These are phyloP conservation scores for Xylariales sp. DNA, from an alignment of 2,329 filamentous ascomycete species.

Conservation along the genomic window DNA sequence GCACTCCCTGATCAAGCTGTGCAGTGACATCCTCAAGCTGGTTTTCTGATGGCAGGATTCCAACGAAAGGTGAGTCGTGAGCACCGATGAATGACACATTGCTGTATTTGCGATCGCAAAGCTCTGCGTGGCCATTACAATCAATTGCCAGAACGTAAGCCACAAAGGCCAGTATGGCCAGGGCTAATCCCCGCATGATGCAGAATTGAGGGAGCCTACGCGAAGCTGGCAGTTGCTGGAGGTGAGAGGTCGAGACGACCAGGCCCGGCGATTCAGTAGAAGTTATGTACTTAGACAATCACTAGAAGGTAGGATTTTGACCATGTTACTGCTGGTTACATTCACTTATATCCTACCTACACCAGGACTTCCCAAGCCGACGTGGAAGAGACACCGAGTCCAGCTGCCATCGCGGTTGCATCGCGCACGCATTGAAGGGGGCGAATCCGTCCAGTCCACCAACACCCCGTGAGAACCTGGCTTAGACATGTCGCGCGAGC, in stretches of 20 bases:
- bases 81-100: constrained; percentile 58
- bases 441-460: too few relatives aligned
- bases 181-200: constrained; percentile 13
- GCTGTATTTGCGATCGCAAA: constrained; percentile 54
- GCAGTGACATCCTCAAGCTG: constrained; percentile 54
- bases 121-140: constrained; percentile 55
- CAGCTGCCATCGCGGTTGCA: not conserved
- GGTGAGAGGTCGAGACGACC: not conserved
- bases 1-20: constrained; percentile 58
- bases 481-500: too few relatives aligned
- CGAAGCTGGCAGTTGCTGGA: too few relatives aligned
- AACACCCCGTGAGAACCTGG: too few relatives aligned
- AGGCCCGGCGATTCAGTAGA: too few relatives aligned
- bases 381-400: not conserved
- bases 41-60: constrained; percentile 48
- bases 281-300: too few relatives aligned
- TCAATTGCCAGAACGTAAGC: constrained; percentile 17
- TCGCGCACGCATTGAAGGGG: too few relatives aligned
- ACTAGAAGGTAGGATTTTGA: too few relatives aligned
- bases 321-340: not conserved
- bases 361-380: not conserved
- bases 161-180: constrained; percentile 18
- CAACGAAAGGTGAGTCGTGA: constrained; percentile 63
- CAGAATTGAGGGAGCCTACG: too few relatives aligned
- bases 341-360: not conserved